A percentile compares a stretch with the other conserved stretches of the same genome.
These are phyloP conservation scores for Suhomyces atakaporum DNA, from an alignment of 1,139 yeast genomes.

Conservation along the genomic window DNA sequence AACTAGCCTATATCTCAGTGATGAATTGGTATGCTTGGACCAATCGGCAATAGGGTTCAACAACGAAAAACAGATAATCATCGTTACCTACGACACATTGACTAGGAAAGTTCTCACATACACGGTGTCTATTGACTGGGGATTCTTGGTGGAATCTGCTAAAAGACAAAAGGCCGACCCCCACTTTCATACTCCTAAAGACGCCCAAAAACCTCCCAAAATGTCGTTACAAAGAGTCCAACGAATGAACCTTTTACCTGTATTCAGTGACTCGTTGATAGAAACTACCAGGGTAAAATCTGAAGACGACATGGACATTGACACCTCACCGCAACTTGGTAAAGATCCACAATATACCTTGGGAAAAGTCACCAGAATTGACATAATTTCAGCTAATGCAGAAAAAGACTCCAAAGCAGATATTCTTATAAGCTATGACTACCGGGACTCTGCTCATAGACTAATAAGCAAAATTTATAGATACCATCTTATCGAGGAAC, in stretches of 20 bases:
- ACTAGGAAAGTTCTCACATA: constrained; percentile 49
- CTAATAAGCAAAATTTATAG: constrained; percentile 35
- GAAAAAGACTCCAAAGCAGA: constrained; percentile 38
- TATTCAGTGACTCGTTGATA: constrained; percentile 14
- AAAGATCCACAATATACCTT: constrained; percentile 2
- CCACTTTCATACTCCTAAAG: constrained; percentile 53
- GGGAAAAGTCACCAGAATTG: constrained; percentile 30
- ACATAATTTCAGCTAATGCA: constrained; percentile 46
- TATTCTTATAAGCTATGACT: constrained; percentile 37
- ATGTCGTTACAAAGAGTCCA: constrained; percentile 27
- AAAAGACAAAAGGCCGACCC: constrained; percentile 51
- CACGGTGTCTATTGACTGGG: constrained; percentile 61
- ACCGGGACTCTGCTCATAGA: constrained; percentile 20
- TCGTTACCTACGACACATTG: constrained; percentile 49
- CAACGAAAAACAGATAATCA: constrained; percentile 48
- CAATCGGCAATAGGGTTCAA: constrained; percentile 64
- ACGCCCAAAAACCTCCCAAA: constrained; percentile 33
- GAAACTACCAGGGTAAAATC: constrained; percentile 8
- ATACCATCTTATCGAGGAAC: constrained; percentile 36
- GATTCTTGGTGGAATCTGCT: constrained; percentile 52
- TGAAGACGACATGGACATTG: constrained; percentile 25
- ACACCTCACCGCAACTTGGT: constrained; percentile 12
- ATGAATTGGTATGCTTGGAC: constrained; percentile 28
- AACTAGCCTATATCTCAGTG: constrained; percentile 26
- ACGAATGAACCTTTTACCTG: constrained; percentile 32